Base-by-base conservation (phyloP, 179 eudicot species). In the Beta corolliflora region DNA sequence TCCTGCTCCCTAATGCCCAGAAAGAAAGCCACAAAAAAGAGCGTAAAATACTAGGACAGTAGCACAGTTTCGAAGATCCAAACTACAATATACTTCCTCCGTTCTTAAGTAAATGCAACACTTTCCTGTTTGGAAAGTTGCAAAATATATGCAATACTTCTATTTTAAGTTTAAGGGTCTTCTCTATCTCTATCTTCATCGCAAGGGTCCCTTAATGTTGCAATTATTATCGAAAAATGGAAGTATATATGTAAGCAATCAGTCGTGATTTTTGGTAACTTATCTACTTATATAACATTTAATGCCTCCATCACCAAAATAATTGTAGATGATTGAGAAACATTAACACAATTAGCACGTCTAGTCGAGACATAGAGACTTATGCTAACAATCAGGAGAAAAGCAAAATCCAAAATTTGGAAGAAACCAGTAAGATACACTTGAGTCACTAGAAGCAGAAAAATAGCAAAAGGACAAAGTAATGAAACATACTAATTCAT, bases 401-500 rank as follows among this genome's bases (percentile, higher is more conserved):
- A 23, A 54, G 19, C 7, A 5, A 2, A 1, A 53, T 12, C 14
- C 53, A 2, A 15, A 23, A 59, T 19, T 45, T 12, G 36, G n/a
- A 63, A 45, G 0, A 21, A 5, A 56, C 50, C 25, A 45, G 48
- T 16, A 48, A 14, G 2, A 60, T 9, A 31, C 23, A 44, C 50
- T 15, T 10, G 44, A 64, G 73, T 74, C 18, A 73, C 41, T 53
- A 25, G 65, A 73, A 73, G 9, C 12, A 36, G 63, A 81, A 48
- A 71, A 23, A 16, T 18, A 11, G 1, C 44, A 25, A 36, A 36
- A 53, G 23, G 23, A 7, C n/a, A 15, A 8, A 74, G 25, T 23
- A 6, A n/a, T 19, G 16, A 44, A 4, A 54, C 87, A 76, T 91
- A 94, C 97, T 86, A 14, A 19, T 71, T 77, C 89, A 84, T 75